phyloP scores from a whole-genome alignment of 257 asterid species.

The Lavandula angustifolia region DNA sequence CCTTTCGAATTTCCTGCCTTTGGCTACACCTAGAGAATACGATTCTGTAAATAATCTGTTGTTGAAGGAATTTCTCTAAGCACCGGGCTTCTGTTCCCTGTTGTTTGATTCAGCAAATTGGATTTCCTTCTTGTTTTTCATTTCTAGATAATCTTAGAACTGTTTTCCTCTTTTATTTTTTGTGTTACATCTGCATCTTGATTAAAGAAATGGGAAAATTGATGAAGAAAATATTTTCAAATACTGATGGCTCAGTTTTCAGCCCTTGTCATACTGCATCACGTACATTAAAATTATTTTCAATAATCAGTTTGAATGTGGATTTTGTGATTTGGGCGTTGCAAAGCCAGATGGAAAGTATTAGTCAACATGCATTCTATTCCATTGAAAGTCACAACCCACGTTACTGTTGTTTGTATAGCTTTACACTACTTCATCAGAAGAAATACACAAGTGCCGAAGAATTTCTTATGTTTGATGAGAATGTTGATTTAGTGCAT shows the following conservation, averaged over 20 bases:
- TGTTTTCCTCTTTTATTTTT: not conserved
- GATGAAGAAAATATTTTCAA: not conserved
- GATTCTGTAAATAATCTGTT: too few relatives aligned
- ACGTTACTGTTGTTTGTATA: too few relatives aligned
- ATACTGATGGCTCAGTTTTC: conserved; percentile 9
- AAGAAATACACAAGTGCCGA: too few relatives aligned
- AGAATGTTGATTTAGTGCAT: too few relatives aligned
- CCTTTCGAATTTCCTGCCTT: too few relatives aligned
- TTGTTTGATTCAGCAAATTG: conserved; percentile 6
- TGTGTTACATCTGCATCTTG: conserved; percentile 2
- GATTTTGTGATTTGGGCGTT: conserved; percentile 6
- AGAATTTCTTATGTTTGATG: too few relatives aligned
- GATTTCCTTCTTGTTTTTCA: not conserved
- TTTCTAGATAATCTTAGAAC: conserved; percentile 6
- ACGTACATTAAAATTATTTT: not conserved
- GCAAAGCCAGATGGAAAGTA: too few relatives aligned
- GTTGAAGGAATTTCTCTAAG: conserved; percentile 3
- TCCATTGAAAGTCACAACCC: too few relatives aligned
- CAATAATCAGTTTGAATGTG: conserved; percentile 15
- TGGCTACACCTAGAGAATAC: too few relatives aligned
- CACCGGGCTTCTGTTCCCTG: not conserved
- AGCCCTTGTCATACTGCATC: not conserved
- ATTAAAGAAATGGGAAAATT: not conserved
- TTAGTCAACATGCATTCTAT: too few relatives aligned
- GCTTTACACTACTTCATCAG: too few relatives aligned